phyloP scores from a whole-genome alignment of 352 stramenopile species.

The Phytopythium litorale region DNA sequence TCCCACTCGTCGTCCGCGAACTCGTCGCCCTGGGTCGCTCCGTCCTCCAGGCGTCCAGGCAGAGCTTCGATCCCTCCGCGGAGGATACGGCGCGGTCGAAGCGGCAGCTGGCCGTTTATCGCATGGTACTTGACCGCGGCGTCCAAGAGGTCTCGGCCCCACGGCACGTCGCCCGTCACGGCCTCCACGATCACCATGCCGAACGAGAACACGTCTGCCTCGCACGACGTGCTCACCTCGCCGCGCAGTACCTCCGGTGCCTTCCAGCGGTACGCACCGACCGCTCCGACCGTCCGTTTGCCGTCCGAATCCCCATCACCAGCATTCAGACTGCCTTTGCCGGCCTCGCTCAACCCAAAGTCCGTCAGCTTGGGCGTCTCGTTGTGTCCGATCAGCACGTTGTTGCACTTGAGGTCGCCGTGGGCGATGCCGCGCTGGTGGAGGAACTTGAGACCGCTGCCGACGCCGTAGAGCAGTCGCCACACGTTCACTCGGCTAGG shows the following conservation, averaged over 20 bases:
- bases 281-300: neutral
- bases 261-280: slow-evolving; percentile 4
- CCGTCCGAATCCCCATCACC: neutral
- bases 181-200: slow-evolving; percentile 5
- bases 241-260: slow-evolving; percentile 3
- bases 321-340: neutral
- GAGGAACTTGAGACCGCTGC: slow-evolving; percentile 2
- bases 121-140: slow-evolving; percentile 8
- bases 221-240: neutral
- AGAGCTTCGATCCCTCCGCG: neutral
- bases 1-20: slow-evolving; percentile 25
- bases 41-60: neutral
- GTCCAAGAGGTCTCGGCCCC: neutral
- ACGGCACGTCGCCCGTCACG: neutral
- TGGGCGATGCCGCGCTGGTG: slow-evolving; percentile 7
- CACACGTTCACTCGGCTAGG: slow-evolving; percentile 3
- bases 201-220: slow-evolving; percentile 6
- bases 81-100: neutral
- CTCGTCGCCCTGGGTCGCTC: neutral
- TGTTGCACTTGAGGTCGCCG: slow-evolving; percentile 11
- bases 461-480: slow-evolving; percentile 1
- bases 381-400: slow-evolving; percentile 12
- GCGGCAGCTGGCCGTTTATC: slow-evolving; percentile 15
- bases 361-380: slow-evolving; percentile 8
- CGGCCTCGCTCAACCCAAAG: slow-evolving; percentile 12